A percentile compares a stretch with the other conserved stretches of the same genome.
Evolutionary conservation across 768 basidiomycete genomes (phyloP).

Genomic region (Boletus insuetus): DNA sequence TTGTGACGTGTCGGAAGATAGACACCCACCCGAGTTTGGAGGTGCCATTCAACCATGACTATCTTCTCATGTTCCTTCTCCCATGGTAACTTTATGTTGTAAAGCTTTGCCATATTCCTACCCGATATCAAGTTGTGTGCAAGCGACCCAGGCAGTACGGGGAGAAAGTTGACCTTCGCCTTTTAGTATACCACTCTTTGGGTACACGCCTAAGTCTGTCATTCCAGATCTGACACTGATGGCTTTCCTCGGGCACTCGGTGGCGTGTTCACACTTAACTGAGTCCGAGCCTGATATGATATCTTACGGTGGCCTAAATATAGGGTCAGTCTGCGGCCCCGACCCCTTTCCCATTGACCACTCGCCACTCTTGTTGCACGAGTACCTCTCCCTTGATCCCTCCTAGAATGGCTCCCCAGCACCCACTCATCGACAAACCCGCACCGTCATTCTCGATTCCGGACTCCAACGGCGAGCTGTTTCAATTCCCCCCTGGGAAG

Average conservation of each 20-base stretch:
- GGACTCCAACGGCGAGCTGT: constrained; percentile 60
- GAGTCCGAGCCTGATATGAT: too few relatives aligned
- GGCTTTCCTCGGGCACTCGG: too few relatives aligned
- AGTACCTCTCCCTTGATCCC: not conserved
- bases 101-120: too few relatives aligned
- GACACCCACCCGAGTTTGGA: not conserved
- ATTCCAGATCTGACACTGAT: too few relatives aligned
- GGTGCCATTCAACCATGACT: not conserved
- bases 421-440: constrained; percentile 56
- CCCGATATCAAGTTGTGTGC: too few relatives aligned
- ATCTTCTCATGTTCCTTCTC: constrained; percentile 1
- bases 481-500: constrained; percentile 57
- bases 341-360: not conserved
- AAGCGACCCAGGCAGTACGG: too few relatives aligned
- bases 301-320: constrained; percentile 4
- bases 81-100: not conserved
- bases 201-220: too few relatives aligned
- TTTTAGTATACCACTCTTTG: too few relatives aligned
- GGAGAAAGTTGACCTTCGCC: too few relatives aligned
- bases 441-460: constrained; percentile 67
- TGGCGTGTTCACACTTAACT: too few relatives aligned
- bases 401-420: constrained; percentile 38
- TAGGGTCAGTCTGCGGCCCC: not conserved
- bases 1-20: not conserved
- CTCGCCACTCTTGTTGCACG: not conserved